Evolutionary conservation across 192 early-diverging fungal species (phyloP), one percentile per base, ranked within the genome.

Genomic region (Dissophora ornata): DNA sequence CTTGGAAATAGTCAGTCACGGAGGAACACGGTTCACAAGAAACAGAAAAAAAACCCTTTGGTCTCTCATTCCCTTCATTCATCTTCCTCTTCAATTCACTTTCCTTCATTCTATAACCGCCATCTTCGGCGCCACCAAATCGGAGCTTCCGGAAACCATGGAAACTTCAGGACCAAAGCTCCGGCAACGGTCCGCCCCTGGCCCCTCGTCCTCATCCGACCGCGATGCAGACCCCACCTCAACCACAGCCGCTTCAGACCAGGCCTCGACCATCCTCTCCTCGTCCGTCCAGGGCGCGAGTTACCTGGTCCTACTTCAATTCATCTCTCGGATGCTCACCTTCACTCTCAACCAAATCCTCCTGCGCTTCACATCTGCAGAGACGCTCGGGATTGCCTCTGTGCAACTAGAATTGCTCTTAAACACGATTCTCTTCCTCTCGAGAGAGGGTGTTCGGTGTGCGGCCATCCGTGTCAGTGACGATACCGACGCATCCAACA

Each of bases 371-470:
- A 89, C 92, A 10, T 84, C 90, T 11, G 85, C 90, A 13, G 75
- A 86, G 25, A 90, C 91, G 11, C 86, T 97, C 44, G 96, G 96
- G 0, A 85, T 96, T 9, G 94, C 93, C 0, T 88, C 90, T 2
- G 91, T 95, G 12, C 83, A 92, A 36, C 80, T 97, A 28, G 95
- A 99, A 80, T 85, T 99, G 15, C 71, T 96, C 16, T 84, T 93
- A 10, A 89, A 93, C n/a, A 95, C 96, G 0, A 90, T 98, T 22
- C 77, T 98, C 36, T 98, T 99, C 82, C 81, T 99, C 13, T 96
- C 95, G 1, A 81, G 97, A 26, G 93, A 94, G 61, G 90, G 89
- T 30, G 87, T 92, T 45, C 84, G 93, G 30, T 89, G 83, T 71
- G 93, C 90, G 0, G 77, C 94, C 9, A 69, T 95, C 50, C 86